These are phyloP conservation scores for Cordyceps militaris DNA, from an alignment of 2,329 filamentous ascomycete genomes.

Conservation along the genomic window DNA sequence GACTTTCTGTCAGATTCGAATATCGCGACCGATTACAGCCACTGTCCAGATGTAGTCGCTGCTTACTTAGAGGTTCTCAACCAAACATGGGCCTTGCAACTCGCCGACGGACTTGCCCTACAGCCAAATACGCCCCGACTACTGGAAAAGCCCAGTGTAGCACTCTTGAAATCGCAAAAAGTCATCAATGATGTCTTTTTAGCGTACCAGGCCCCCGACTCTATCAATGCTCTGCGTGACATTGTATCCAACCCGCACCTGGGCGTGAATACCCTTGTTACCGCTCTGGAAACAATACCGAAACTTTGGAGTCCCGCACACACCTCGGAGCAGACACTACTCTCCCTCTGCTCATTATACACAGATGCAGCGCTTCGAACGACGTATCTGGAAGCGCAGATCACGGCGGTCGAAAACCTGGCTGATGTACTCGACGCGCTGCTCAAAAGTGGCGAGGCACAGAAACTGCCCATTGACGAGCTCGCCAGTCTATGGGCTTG, in stretches of 20 bases:
- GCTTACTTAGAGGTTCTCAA: conserved; percentile 42
- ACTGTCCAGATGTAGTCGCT: conserved; percentile 36
- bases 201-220: conserved; percentile 19
- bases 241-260: conserved; percentile 24
- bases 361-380: conserved; percentile 32
- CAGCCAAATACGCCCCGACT: conserved; percentile 19
- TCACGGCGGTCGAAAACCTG: conserved; percentile 41
- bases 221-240: conserved; percentile 19
- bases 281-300: conserved; percentile 33
- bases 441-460: conserved; percentile 22
- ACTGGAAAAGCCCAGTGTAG: conserved; percentile 21
- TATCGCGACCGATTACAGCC: conserved; percentile 18
- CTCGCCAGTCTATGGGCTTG: conserved; percentile 36
- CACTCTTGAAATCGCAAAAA: conserved; percentile 34
- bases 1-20: conserved; percentile 24
- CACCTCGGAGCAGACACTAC: conserved; percentile 20
- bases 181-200: conserved; percentile 32
- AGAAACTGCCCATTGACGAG: conserved; percentile 25
- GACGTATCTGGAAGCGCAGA: conserved; percentile 37
- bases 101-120: conserved; percentile 14
- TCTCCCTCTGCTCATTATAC: conserved; percentile 36
- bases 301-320: conserved; percentile 21
- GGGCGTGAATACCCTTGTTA: conserved; percentile 30
- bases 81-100: conserved; percentile 28
- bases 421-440: conserved; percentile 37